Conservation (phyloP, 163 green algal species). For the Volvox carteri region DNA sequence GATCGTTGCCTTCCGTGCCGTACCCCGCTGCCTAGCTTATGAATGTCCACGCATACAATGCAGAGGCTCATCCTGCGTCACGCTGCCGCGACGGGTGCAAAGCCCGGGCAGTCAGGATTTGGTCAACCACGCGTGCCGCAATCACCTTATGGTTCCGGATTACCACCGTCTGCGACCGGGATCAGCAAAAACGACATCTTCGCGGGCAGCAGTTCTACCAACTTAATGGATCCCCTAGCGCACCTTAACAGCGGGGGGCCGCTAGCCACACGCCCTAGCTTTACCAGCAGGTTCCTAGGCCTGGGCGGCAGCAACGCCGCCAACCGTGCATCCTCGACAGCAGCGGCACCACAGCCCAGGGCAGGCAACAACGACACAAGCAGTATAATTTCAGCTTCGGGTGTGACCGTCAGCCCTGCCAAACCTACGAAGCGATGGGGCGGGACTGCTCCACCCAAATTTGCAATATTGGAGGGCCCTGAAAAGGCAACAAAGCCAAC, state of each 20-base stretch:
- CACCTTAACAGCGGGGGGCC: neutral
- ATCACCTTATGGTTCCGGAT: neutral
- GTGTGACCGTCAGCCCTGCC: neutral
- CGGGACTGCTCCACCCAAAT: neutral
- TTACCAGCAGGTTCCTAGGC: slow-evolving; percentile 43
- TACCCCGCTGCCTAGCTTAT: no score
- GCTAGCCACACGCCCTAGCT: neutral
- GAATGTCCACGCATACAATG: no score
- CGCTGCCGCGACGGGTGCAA: slow-evolving; percentile 14
- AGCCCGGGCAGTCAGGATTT: neutral
- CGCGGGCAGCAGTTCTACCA: neutral
- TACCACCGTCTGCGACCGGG: neutral
- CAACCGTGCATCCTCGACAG: neutral
- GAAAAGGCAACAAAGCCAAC: neutral
- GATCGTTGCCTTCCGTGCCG: no score
- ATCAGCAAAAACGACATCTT: neutral
- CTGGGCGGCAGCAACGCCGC: neutral
- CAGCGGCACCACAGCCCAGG: neutral
- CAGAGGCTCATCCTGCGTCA: slow-evolving; percentile 53
- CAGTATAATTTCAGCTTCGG: neutral
- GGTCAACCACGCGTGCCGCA: neutral
- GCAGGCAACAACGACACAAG: neutral
- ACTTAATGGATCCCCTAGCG: neutral
- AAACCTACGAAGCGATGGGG: slow-evolving; percentile 9
- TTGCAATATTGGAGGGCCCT: neutral